These are phyloP conservation scores for Penicillium oxalicum DNA, from an alignment of 2,329 filamentous ascomycete species.

Conservation along the genomic window DNA sequence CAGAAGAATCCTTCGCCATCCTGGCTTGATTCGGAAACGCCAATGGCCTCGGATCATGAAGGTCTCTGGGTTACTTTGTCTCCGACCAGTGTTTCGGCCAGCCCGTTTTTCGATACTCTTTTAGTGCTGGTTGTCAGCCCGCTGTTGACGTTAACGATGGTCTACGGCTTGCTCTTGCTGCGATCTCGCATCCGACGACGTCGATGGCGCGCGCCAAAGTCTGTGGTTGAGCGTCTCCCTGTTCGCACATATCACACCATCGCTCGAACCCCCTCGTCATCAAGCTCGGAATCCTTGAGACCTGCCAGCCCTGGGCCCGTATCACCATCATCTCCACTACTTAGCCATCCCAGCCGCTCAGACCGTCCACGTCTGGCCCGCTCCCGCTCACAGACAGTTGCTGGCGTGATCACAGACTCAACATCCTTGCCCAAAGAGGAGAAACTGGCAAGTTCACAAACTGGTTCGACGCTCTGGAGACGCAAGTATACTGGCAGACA, in stretches of 20 bases:
- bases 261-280: slow-evolving; percentile 53
- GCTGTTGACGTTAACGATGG: slow-evolving; percentile 82
- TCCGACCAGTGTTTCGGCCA: slow-evolving; percentile 78
- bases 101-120: slow-evolving; percentile 91
- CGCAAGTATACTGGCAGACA: slow-evolving; percentile 59
- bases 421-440: slow-evolving; percentile 37
- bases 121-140: slow-evolving; percentile 96
- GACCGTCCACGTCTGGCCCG: slow-evolving; percentile 25
- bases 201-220: slow-evolving; percentile 95
- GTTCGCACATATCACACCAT: slow-evolving; percentile 94
- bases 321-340: slow-evolving; percentile 72
- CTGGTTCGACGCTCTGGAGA: slow-evolving; percentile 39
- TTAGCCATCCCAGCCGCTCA: slow-evolving; percentile 40
- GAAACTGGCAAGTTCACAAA: slow-evolving; percentile 33
- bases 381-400: slow-evolving; percentile 35
- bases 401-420: slow-evolving; percentile 23
- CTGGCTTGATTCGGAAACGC: slow-evolving; percentile 17
- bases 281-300: slow-evolving; percentile 49
- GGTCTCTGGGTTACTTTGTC: slow-evolving; percentile 96
- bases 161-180: slow-evolving; percentile 81
- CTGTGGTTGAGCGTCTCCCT: slow-evolving; percentile 86
- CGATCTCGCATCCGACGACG: slow-evolving; percentile 82
- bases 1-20: slow-evolving; percentile 14
- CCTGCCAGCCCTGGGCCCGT: slow-evolving; percentile 59
- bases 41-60: slow-evolving; percentile 52